Conservation (phyloP, 139 green algal species). For the Tetradesmus lagerheimii region DNA sequence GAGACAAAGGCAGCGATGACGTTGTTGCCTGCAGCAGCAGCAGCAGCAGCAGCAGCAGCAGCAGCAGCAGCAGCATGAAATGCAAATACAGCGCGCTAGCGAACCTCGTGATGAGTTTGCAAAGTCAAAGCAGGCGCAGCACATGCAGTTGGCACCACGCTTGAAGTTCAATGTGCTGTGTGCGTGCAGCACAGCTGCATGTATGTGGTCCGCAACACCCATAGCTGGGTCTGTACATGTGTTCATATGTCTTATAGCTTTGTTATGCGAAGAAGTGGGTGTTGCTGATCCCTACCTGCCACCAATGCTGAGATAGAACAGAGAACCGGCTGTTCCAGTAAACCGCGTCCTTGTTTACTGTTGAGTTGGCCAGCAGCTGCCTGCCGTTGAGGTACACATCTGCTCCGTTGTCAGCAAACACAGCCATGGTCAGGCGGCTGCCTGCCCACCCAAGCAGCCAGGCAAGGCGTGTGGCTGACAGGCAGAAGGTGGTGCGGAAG, state of each 20-base stretch:
- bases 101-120: neutral
- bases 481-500: neutral
- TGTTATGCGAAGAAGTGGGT: too few species aligned
- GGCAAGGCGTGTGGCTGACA: neutral
- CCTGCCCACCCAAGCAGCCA: neutral
- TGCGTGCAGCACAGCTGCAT: too few species aligned
- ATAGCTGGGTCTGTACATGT: too few species aligned
- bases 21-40: slow-evolving; percentile 6
- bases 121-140: neutral
- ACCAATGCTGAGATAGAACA: too few species aligned
- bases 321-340: neutral
- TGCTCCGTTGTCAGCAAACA: slow-evolving; percentile 7
- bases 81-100: too few species aligned
- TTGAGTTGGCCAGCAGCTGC: neutral
- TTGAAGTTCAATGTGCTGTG: too few species aligned
- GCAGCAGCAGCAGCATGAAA: neutral
- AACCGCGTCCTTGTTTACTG: neutral
- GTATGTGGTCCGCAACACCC: too few species aligned
- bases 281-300: too few species aligned
- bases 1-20: neutral
- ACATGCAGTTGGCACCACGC: too few species aligned
- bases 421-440: neutral
- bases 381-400: neutral
- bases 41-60: neutral
- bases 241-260: too few species aligned